Conservation (phyloP, 108 stramenopile genomes). For the Aurantiochytrium sp. region DNA sequence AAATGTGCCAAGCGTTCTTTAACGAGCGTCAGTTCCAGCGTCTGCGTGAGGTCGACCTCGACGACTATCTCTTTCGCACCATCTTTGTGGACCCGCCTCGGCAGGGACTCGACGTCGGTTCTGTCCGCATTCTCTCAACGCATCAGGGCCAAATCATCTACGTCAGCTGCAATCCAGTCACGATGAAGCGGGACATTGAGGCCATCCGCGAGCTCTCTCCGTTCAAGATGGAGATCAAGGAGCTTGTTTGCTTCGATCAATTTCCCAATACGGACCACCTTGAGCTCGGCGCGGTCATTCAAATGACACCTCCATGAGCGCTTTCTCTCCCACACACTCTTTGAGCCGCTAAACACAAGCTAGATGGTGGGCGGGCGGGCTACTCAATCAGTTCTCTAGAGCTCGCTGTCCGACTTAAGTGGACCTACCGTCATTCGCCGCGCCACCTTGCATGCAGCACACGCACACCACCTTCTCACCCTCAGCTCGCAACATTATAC, state of each 20-base stretch:
- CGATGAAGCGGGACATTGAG: slow-evolving; percentile 21
- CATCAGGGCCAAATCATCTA: slow-evolving; percentile 6
- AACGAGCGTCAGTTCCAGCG: not conserved
- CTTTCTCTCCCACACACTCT: too few relatives aligned
- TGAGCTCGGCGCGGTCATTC: slow-evolving; percentile 21
- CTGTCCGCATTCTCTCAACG: not conserved
- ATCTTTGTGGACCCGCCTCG: slow-evolving; percentile 32
- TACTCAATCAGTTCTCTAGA: too few relatives aligned
- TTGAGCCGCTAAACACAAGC: too few relatives aligned
- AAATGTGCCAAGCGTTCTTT: not conserved
- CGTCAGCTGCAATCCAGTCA: slow-evolving; percentile 29
- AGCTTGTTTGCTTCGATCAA: slow-evolving; percentile 27
- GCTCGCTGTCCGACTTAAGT: too few relatives aligned
- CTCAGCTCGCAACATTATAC: too few relatives aligned
- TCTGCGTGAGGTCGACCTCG: not conserved
- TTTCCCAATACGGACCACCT: slow-evolving; percentile 33
- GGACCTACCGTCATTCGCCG: too few relatives aligned
- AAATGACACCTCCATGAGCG: not conserved
- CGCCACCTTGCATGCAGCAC: too few relatives aligned
- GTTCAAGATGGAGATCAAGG: not conserved
- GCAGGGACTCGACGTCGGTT: slow-evolving; percentile 15
- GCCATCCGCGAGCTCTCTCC: not conserved
- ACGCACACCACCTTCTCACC: too few relatives aligned
- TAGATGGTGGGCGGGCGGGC: too few relatives aligned
- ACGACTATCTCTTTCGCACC: not conserved